Evolutionary conservation across 108 stramenopile genomes (phyloP).

Genomic region (Asterionellopsis glacialis): DNA sequence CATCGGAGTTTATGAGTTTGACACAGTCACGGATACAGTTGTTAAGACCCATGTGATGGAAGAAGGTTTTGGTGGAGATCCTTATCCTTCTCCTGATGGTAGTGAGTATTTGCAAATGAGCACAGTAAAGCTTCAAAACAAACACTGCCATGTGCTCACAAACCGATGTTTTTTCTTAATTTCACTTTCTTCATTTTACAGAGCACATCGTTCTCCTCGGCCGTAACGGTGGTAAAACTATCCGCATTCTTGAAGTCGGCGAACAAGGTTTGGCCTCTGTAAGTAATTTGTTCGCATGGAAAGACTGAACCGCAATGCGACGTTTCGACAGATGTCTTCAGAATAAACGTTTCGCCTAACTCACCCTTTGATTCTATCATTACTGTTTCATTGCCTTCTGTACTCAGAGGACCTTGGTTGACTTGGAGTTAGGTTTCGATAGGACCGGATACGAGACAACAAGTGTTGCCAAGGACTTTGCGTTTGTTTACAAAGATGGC

Average conservation of each 20-base stretch:
- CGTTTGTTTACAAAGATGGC: constrained; percentile 10
- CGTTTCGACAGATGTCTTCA: too few relatives aligned
- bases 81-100: constrained; percentile 20
- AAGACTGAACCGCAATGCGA: not conserved
- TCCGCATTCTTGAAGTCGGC: constrained; percentile 18
- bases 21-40: constrained; percentile 18
- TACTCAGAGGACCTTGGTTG: not conserved
- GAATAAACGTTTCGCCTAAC: too few relatives aligned
- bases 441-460: not conserved
- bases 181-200: too few relatives aligned
- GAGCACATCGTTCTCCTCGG: constrained; percentile 20
- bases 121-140: too few relatives aligned
- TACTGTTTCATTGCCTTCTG: too few relatives aligned
- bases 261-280: constrained; percentile 3
- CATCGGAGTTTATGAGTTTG: constrained; percentile 27
- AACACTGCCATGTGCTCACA: too few relatives aligned
- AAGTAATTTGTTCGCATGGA: not conserved
- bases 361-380: too few relatives aligned
- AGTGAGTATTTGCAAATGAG: too few relatives aligned
- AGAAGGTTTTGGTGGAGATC: constrained; percentile 14
- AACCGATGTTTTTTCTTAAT: too few relatives aligned
- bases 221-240: constrained; percentile 17
- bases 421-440: constrained; percentile 10
- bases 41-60: constrained; percentile 12
- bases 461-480: constrained; percentile 7